Conservation (phyloP, 2,329 filamentous ascomycete species). For the Fusarium bulbicola region DNA sequence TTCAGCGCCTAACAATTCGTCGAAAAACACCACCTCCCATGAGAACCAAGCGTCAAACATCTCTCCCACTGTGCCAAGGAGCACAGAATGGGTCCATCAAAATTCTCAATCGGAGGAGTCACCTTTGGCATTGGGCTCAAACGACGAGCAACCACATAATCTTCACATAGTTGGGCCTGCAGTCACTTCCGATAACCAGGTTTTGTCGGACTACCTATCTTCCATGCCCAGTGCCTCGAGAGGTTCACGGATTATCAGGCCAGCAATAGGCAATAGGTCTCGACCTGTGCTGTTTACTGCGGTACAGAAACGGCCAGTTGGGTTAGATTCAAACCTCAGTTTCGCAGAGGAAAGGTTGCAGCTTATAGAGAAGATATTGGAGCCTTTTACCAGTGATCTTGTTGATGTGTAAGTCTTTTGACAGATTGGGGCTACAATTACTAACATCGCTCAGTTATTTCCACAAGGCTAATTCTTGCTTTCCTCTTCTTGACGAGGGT, state of each 20-base stretch:
- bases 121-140: conserved; percentile 43
- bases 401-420: conserved; percentile 54
- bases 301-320: conserved; percentile 57
- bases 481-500: conserved; percentile 67
- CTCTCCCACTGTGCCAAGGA: neutral
- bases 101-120: conserved; percentile 33
- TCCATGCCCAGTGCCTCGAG: conserved; percentile 44
- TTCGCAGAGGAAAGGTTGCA: conserved; percentile 59
- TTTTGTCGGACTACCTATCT: conserved; percentile 66
- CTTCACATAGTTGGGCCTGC: conserved; percentile 68
- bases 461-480: conserved; percentile 63
- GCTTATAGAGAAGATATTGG: conserved; percentile 67
- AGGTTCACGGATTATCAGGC: conserved; percentile 45
- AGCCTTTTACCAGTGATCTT: conserved; percentile 61
- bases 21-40: neutral
- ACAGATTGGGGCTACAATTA: neutral
- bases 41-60: neutral
- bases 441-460: conserved; percentile 35
- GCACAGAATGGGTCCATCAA: neutral
- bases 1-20: neutral
- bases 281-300: conserved; percentile 57
- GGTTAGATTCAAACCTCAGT: conserved; percentile 50
- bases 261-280: conserved; percentile 44
- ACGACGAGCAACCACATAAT: conserved; percentile 52
- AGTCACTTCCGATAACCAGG: conserved; percentile 67